Percentiles rank a stretch among this genome's conserved stretches.
phyloP scores from a whole-genome alignment of 768 basidiomycete genomes.

The Boletus rufocinnamomeus region DNA sequence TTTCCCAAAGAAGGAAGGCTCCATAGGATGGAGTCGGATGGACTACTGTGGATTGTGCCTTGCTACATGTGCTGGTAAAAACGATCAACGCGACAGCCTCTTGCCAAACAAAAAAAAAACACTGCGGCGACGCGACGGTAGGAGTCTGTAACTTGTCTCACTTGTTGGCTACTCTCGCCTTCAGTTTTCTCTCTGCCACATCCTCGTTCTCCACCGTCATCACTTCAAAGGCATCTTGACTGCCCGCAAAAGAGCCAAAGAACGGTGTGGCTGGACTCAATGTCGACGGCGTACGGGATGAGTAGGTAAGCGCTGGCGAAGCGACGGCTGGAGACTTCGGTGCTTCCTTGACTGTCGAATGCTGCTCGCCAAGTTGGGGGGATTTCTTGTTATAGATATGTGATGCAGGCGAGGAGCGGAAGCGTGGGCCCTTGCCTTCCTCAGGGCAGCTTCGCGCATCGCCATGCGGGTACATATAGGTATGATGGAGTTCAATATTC shows the following conservation, averaged over 20 bases:
- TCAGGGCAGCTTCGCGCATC: slow-evolving; percentile 6
- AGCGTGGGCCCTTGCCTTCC: slow-evolving; percentile 8
- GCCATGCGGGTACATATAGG: slow-evolving; percentile 30
- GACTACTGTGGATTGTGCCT: background rate
- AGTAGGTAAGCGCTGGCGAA: slow-evolving; percentile 69
- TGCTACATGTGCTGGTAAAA: slow-evolving; percentile 9
- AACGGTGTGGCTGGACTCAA: slow-evolving; percentile 74
- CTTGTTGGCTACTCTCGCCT: slow-evolving; percentile 19
- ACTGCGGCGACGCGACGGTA: background rate
- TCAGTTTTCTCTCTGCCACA: slow-evolving; percentile 27
- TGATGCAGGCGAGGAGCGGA: slow-evolving; percentile 13
- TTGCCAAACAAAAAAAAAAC: slow-evolving; percentile 15
- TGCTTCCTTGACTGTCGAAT: slow-evolving; percentile 30
- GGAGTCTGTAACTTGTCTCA: slow-evolving; percentile 7
- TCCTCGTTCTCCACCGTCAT: slow-evolving; percentile 27
- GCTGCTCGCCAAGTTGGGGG: slow-evolving; percentile 16
- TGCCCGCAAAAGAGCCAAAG: slow-evolving; percentile 54
- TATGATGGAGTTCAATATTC: slow-evolving; percentile 17
- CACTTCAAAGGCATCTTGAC: slow-evolving; percentile 35
- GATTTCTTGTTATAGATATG: slow-evolving; percentile 16
- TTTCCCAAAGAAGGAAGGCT: background rate
- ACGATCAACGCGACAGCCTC: slow-evolving; percentile 10
- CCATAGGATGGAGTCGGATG: slow-evolving; percentile 7
- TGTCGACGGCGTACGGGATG: slow-evolving; percentile 63
- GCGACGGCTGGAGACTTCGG: slow-evolving; percentile 54